Base-by-base conservation (phyloP, 331 rosid genomes). In the Stylosanthes scabra region DNA sequence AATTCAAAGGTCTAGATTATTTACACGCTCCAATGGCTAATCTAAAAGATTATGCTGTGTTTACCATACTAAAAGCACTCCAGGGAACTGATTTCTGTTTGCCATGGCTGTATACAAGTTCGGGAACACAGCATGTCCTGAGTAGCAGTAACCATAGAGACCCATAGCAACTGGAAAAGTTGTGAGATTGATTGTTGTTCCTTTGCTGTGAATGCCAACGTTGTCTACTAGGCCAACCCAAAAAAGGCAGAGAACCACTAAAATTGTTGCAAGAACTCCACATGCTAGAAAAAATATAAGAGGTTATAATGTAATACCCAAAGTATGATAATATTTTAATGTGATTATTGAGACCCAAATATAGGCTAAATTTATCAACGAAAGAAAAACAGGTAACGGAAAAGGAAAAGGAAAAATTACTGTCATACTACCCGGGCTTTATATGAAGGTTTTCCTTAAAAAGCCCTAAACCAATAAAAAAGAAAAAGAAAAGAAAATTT, bases 91-190 rank as follows among this genome's bases (percentile, higher is more conserved):
- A 56, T 76, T 87, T 58, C 85, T 89, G 29, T 85, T 88, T 16
- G 80, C 93, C 97, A 93, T 87, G 63, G 98, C 90, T 15, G 88
- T 80, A 44, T 93, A 93, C 41, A 93, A 83, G 70, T 93, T 93
- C 11, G 98, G 98, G 75, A 93, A 93, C 46, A 93, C 98, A 58
- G 97, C 95, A 52, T 93, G 98, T 63, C 98, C 98, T 6, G 98
- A 86, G 63, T 84, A 93, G 86, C 98, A 90, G 71, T 84, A 93
- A 52, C 98, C 98, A 16, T 86, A 93, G 55, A 93, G 95, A 76
- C 98, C 98, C 68, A 93, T 16, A 37, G 97, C 97, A 70, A 93
- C 97, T 16, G 98, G 96, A 59, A 93, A 84, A 31, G 91, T 86
- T 76, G 83, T 63, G 34, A 91, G 67, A 77, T 86, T 90, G 64